Evolutionary conservation across 768 basidiomycete genomes (phyloP).

Genomic region (Agrocybe pediades): DNA sequence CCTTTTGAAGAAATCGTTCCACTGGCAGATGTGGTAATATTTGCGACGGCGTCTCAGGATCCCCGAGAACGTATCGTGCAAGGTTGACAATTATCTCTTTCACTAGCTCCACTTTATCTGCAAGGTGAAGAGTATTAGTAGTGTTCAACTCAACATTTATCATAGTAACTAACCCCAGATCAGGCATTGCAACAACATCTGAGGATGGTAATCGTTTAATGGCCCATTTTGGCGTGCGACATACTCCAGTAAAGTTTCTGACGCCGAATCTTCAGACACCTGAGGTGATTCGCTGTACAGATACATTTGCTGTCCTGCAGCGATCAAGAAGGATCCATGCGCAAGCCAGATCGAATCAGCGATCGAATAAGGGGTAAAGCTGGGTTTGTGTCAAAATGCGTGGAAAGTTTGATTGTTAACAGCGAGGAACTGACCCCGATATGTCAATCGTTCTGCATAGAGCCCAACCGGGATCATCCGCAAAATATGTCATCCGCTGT

Average conservation of each 20-base stretch:
- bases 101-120: conserved; percentile 80
- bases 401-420: not conserved
- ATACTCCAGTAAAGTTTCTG: conserved; percentile 73
- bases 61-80: conserved; percentile 36
- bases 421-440: conserved; percentile 49
- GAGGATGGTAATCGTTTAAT: conserved; percentile 89
- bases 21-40: conserved; percentile 56
- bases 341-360: conserved; percentile 91
- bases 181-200: conserved; percentile 88
- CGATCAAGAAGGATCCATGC: conserved; percentile 79
- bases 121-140: not conserved
- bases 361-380: conserved; percentile 78
- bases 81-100: conserved; percentile 80
- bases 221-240: conserved; percentile 87
- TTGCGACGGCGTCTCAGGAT: conserved; percentile 13
- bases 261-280: conserved; percentile 8
- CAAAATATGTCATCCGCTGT: conserved; percentile 90
- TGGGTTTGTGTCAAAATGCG: conserved; percentile 28
- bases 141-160: not conserved
- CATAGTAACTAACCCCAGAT: conserved; percentile 72
- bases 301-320: conserved; percentile 81
- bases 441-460: conserved; percentile 72
- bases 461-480: conserved; percentile 78
- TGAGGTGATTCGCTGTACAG: conserved; percentile 61
- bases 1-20: conserved; percentile 55